These are phyloP conservation scores for Eleusine indica DNA, from an alignment of 176 grass and related monocot genomes.

Conservation along the genomic window DNA sequence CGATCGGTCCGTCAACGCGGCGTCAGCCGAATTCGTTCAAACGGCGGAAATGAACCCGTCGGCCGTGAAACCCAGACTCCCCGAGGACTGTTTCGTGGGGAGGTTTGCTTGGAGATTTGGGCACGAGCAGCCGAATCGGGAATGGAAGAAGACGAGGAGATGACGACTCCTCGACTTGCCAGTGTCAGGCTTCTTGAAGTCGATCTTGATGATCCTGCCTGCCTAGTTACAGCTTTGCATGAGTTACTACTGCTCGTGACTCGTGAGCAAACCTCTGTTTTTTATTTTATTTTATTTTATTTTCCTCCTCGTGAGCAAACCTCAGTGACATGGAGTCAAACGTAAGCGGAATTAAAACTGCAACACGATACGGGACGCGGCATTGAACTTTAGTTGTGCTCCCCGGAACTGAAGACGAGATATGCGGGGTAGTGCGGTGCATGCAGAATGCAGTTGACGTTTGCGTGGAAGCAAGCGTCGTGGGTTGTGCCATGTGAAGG, in stretches of 20 bases:
- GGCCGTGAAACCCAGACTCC: not conserved
- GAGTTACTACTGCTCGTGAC: not conserved
- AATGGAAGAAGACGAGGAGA: not conserved
- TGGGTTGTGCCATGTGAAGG: not conserved
- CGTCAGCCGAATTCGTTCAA: not conserved
- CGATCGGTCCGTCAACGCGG: slow-evolving; percentile 1
- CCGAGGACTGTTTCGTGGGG: not conserved
- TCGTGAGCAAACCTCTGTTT: not conserved
- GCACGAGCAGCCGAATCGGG: not conserved
- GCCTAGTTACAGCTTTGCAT: not conserved
- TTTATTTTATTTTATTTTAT: not conserved
- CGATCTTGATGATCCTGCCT: not conserved
- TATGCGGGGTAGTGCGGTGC: not conserved
- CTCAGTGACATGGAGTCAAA: not conserved
- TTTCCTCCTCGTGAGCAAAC: not conserved
- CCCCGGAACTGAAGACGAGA: not conserved
- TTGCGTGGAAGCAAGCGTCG: not conserved
- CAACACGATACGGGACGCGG: not conserved
- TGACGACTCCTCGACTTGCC: not conserved
- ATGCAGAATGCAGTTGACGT: not conserved
- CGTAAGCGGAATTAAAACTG: not conserved
- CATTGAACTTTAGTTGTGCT: not conserved
- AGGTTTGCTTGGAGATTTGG: slow-evolving; percentile 34
- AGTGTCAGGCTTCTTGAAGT: not conserved
- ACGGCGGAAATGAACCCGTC: not conserved